Percentiles rank a stretch among this genome's conserved stretches.
Evolutionary conservation across 768 basidiomycete genomes (phyloP).

Genomic region (Daedaleopsis nitida): DNA sequence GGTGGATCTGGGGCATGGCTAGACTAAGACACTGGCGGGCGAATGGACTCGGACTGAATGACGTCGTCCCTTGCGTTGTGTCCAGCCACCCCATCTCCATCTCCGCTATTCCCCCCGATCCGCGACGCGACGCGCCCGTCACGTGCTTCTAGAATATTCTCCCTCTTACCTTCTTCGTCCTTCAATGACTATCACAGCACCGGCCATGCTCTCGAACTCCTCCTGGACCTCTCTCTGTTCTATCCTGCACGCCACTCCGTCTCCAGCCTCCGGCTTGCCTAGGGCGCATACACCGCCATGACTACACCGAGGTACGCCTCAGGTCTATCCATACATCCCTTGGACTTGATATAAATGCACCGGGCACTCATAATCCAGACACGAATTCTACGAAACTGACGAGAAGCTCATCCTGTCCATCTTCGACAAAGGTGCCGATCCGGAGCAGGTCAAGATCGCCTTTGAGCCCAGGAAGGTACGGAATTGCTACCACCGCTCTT

Average conservation of each 20-base stretch:
- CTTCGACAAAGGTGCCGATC: constrained; percentile 78
- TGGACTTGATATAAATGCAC: not conserved
- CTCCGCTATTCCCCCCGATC: constrained; percentile 4
- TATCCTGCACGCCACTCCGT: not conserved
- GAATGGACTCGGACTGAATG: constrained; percentile 1
- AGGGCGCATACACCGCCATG: not conserved
- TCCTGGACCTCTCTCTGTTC: not conserved
- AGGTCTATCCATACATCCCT: not conserved
- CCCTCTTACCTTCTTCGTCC: constrained; percentile 12
- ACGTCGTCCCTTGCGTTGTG: not conserved
- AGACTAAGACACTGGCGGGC: not conserved
- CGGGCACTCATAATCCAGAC: constrained; percentile 42
- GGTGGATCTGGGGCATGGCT: not conserved
- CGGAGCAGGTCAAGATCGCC: constrained; percentile 57
- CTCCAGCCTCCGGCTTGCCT: not conserved
- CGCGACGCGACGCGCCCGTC: not conserved
- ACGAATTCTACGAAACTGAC: constrained; percentile 89
- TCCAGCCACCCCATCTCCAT: constrained; percentile 9
- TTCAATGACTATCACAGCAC: not conserved
- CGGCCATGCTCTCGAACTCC: too few relatives aligned
- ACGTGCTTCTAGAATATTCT: constrained; percentile 25
- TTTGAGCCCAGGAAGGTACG: constrained; percentile 68
- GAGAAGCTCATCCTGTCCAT: constrained; percentile 71
- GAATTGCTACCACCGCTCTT: constrained; percentile 8
- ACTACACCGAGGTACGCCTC: constrained; percentile 7